These are phyloP conservation scores for Chaetomiaceae sp. DNA, from an alignment of 2,329 filamentous ascomycete species.

Conservation along the genomic window DNA sequence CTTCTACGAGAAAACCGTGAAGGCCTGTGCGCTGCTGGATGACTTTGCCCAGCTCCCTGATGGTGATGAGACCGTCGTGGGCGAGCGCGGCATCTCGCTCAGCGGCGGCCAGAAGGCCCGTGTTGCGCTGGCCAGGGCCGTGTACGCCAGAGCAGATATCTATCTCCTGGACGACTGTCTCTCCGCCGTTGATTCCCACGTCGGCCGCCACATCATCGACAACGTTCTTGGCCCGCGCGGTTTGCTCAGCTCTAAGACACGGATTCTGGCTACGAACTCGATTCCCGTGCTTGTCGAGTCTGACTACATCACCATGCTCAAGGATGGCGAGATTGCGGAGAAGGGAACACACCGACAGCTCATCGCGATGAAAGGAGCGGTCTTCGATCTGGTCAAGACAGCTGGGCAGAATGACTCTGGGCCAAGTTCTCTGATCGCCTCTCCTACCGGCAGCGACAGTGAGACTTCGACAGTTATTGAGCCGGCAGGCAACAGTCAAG, in stretches of 20 bases:
- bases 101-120: conserved; percentile 96
- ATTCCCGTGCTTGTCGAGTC: conserved; percentile 86
- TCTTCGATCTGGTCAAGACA: conserved; percentile 76
- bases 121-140: conserved; percentile 82
- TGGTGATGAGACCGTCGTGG: conserved; percentile 93
- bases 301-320: conserved; percentile 79
- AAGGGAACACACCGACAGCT: conserved; percentile 86
- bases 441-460: conserved; percentile 40
- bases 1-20: conserved; percentile 90
- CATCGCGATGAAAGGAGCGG: conserved; percentile 87
- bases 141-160: conserved; percentile 94
- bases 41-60: conserved; percentile 91
- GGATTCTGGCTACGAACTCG: conserved; percentile 90
- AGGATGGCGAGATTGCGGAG: conserved; percentile 77
- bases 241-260: conserved; percentile 76
- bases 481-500: conserved; percentile 39
- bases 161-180: conserved; percentile 92
- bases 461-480: conserved; percentile 54
- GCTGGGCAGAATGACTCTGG: conserved; percentile 53
- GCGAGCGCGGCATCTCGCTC: conserved; percentile 91
- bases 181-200: conserved; percentile 96
- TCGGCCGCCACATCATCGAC: conserved; percentile 90
- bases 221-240: conserved; percentile 84
- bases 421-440: conserved; percentile 30
- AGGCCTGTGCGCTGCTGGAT: conserved; percentile 82